Percentiles rank a stretch among this genome's conserved stretches.
phyloP scores from a whole-genome alignment of 179 eudicot species.

The Actinidia arguta region DNA sequence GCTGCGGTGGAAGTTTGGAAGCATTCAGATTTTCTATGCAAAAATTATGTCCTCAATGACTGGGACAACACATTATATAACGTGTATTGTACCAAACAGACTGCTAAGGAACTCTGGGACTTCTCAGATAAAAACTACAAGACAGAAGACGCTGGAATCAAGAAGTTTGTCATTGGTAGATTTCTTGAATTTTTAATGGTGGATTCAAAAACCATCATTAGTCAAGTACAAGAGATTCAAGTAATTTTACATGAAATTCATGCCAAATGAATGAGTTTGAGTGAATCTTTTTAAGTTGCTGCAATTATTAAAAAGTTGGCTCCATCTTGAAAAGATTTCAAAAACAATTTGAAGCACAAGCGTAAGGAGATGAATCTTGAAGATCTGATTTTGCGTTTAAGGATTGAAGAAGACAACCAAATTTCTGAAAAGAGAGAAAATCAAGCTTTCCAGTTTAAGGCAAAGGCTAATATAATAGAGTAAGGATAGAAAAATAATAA shows the following conservation, averaged over 20 bases:
- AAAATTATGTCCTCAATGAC: neutral
- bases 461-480: neutral
- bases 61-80: neutral
- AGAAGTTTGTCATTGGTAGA: neutral
- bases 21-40: neutral
- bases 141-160: neutral
- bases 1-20: neutral
- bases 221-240: neutral
- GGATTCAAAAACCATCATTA: neutral
- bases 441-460: neutral
- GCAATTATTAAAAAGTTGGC: neutral
- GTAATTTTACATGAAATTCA: neutral
- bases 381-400: neutral
- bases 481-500: neutral
- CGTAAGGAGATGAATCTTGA: neutral
- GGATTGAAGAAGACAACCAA: neutral
- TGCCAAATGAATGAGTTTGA: neutral
- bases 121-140: neutral
- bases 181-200: neutral
- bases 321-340: neutral
- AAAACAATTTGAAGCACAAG: neutral
- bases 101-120: too few species aligned
- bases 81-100: neutral
- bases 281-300: neutral
- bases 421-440: neutral